Base-by-base conservation (phyloP, 129 eudicot genomes). In the Helianthus tuberosus region DNA sequence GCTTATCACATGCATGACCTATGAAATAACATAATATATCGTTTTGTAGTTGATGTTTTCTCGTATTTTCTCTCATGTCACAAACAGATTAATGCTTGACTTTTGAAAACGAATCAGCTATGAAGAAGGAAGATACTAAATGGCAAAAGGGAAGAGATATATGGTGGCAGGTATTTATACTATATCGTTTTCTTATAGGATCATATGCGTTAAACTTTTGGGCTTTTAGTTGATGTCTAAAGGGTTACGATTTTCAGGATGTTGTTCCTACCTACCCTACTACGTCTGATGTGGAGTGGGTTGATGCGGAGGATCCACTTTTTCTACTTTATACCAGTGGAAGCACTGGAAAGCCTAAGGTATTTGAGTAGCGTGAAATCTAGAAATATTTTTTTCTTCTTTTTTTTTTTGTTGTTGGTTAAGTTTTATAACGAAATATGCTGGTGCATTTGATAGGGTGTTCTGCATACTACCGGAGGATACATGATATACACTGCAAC, bases 261-360 rank as follows among this genome's bases (percentile, higher is more conserved):
- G 90, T 85, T 71, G 87, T 95, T 73, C 85, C 94, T 64, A 87
- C 84, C 63, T 85, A 79, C 82, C 80, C 94, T 16, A 80, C 79
- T 38, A 85, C 81, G n/a, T 95, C 96, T 77, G 90, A 82, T 77
- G 94, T 91, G 75, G 94, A 78, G 72, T 95, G 99, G 99, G 87
- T 91, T 74, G 99, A 95, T 51, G 96, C 97, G 0, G 99, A 95
- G 80, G 90, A 95, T 82, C 94, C 99, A 20, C 96, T 95, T 60
- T 95, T 95, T 79, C 82, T 95, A 77, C 97, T 95, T 47, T 95
- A 95, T 73, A 95, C 99, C 51, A 95, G 99, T 82, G 99, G 99
- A 73, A 95, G 99, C 79, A 95, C 99, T 2, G 99, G 99, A 78
- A 95, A 91, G 82, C 99, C 99, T 9, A 95, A 95, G 96, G 99